phyloP scores from a whole-genome alignment of 345 rosid species.

The Lenwebbia sp. region DNA sequence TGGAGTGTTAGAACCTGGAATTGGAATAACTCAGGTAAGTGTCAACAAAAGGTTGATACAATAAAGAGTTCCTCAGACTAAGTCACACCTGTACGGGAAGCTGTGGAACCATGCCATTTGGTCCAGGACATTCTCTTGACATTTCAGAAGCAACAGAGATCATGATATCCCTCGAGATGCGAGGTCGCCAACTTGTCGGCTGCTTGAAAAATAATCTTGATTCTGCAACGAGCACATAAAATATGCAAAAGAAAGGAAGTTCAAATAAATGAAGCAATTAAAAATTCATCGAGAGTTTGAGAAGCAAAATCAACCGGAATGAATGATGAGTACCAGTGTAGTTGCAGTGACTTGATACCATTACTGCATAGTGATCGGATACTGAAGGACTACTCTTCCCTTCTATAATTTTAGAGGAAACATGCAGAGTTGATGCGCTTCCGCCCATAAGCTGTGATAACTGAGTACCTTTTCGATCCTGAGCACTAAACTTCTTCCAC shows the following conservation, averaged over 20 bases:
- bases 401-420: conserved; percentile 39
- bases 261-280: neutral
- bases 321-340: conserved; percentile 44
- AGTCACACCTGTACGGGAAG: conserved; percentile 83
- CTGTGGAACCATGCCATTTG: conserved; percentile 53
- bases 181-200: conserved; percentile 77
- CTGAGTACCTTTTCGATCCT: conserved; percentile 31
- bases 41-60: neutral
- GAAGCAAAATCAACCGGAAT: neutral
- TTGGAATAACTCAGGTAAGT: neutral
- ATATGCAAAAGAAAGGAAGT: neutral
- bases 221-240: conserved; percentile 31
- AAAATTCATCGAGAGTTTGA: neutral
- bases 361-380: conserved; percentile 62
- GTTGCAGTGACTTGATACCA: conserved; percentile 92
- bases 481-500: conserved; percentile 43
- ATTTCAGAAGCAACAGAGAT: conserved; percentile 87
- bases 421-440: conserved; percentile 22
- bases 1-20: conserved; percentile 83
- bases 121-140: conserved; percentile 47
- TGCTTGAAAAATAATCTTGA: conserved; percentile 89
- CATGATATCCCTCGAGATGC: conserved; percentile 71
- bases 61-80: neutral
- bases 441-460: conserved; percentile 1
- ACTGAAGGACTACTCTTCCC: conserved; percentile 26